A percentile compares a stretch with the other conserved stretches of the same genome.
phyloP scores from a whole-genome alignment of 2,329 filamentous ascomycete species.

The Juglanconis juglandina region DNA sequence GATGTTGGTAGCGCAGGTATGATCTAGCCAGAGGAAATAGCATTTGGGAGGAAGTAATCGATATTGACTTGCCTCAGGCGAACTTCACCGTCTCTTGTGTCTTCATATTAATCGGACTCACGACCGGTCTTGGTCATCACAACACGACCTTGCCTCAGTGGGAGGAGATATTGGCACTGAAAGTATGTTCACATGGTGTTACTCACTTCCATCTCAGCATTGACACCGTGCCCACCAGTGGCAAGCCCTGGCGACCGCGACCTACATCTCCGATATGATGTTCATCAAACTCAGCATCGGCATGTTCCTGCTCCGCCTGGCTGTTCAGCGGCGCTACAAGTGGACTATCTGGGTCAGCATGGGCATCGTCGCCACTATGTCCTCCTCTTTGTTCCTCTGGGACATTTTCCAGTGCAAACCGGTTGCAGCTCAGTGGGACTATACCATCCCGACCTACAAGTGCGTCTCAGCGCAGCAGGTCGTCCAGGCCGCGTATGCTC shows the following conservation, averaged over 20 bases:
- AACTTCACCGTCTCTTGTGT: slow-evolving; percentile 46
- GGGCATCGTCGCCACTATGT: slow-evolving; percentile 44
- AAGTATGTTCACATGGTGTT: slow-evolving; percentile 28
- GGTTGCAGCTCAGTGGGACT: slow-evolving; percentile 51
- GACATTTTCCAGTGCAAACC: slow-evolving; percentile 50
- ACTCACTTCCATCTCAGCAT: background rate
- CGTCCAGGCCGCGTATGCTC: slow-evolving; percentile 47
- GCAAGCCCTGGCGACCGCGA: slow-evolving; percentile 49
- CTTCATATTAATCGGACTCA: slow-evolving; percentile 42
- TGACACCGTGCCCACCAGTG: slow-evolving; percentile 32
- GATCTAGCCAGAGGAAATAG: slow-evolving; percentile 13
- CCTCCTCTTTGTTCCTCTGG: slow-evolving; percentile 48
- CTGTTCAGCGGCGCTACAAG: slow-evolving; percentile 43
- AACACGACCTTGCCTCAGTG: slow-evolving; percentile 40
- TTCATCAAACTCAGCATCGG: slow-evolving; percentile 56
- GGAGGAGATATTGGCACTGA: slow-evolving; percentile 43
- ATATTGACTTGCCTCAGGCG: slow-evolving; percentile 27
- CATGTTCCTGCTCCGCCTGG: slow-evolving; percentile 48
- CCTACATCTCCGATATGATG: slow-evolving; percentile 53
- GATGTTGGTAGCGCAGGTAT: slow-evolving; percentile 48
- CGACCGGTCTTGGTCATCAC: slow-evolving; percentile 43
- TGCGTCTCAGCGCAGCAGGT: slow-evolving; percentile 44
- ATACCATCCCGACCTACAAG: slow-evolving; percentile 38
- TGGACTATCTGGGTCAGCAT: slow-evolving; percentile 46
- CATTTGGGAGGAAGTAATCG: background rate